Evolutionary conservation across 2,329 filamentous ascomycete species (phyloP).

Genomic region (Xylariaceae sp.): DNA sequence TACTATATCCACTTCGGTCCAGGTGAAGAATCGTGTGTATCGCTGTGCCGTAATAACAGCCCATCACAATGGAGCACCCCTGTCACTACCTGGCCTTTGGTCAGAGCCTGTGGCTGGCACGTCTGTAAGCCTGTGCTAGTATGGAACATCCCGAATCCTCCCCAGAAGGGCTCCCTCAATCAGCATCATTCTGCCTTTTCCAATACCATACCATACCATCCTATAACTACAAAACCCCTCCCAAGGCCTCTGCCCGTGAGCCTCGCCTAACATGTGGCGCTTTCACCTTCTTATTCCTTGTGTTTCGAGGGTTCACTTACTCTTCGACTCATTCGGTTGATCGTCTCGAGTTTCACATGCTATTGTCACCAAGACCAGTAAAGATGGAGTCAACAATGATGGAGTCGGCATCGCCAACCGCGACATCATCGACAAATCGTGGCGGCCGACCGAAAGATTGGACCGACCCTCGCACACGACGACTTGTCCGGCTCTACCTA

Average conservation of each 20-base stretch:
- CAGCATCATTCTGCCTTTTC: neutral
- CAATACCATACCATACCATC: neutral
- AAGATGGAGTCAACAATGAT: constrained; percentile 10
- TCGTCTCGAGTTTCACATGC: constrained; percentile 6
- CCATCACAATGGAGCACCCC: neutral
- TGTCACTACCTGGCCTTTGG: neutral
- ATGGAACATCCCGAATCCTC: neutral
- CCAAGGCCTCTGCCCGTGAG: constrained; percentile 10
- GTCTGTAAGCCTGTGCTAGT: neutral
- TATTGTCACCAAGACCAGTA: neutral
- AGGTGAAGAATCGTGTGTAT: neutral
- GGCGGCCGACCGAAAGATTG: constrained; percentile 54
- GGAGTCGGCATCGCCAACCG: constrained; percentile 27
- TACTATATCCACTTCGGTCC: neutral
- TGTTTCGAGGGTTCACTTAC: constrained; percentile 7
- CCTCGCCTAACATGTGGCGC: constrained; percentile 14
- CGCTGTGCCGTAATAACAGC: neutral
- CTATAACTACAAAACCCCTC: constrained; percentile 17
- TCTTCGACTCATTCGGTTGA: constrained; percentile 1
- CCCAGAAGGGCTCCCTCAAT: constrained; percentile 12
- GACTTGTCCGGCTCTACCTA: constrained; percentile 53
- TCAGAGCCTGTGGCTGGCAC: neutral
- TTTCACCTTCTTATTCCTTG: constrained; percentile 8
- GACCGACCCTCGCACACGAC: constrained; percentile 49
- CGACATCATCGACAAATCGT: constrained; percentile 26